Percentiles rank a stretch among this genome's conserved stretches.
These are phyloP conservation scores for Gentiana straminea DNA, from an alignment of 257 asterid genomes.

Conservation along the genomic window DNA sequence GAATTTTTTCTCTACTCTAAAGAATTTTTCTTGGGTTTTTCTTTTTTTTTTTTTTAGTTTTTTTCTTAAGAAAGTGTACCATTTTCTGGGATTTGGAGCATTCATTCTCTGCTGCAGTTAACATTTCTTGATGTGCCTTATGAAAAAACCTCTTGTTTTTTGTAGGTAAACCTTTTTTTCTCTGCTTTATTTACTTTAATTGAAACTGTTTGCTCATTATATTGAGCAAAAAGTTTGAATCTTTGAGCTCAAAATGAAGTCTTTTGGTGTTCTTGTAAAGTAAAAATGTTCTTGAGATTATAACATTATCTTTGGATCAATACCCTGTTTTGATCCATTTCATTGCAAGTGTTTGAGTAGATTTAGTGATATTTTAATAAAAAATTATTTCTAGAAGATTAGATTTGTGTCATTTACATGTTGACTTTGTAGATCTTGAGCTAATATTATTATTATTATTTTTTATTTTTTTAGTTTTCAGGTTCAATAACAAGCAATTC, in stretches of 20 bases:
- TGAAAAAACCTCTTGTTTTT: constrained; percentile 9
- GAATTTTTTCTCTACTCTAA: no score
- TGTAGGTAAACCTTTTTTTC: constrained; percentile 16
- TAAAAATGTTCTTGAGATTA: background rate
- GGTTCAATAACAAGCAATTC: constrained; percentile 17
- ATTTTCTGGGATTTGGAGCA: constrained; percentile 9
- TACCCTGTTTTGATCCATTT: background rate
- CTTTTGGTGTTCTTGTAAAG: constrained; percentile 10
- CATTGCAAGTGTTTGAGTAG: no score
- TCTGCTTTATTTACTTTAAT: constrained; percentile 7
- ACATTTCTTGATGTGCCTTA: constrained; percentile 26
- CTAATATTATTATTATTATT: background rate
- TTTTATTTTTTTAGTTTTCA: constrained; percentile 17
- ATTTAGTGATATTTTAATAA: no score
- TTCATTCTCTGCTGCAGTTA: constrained; percentile 6
- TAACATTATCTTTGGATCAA: constrained; percentile 1
- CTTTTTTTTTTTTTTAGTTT: constrained; percentile 11
- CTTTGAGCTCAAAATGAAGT: constrained; percentile 20
- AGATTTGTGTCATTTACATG: background rate
- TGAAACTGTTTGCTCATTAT: constrained; percentile 1
- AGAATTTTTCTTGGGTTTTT: no score
- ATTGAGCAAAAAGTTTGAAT: constrained; percentile 14
- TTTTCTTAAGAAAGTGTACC: background rate
- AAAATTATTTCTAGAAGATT: no score
- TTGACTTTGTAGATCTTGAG: constrained; percentile 8